A percentile compares a stretch with the other conserved stretches of the same genome.
Evolutionary conservation across 2,329 filamentous ascomycete genomes (phyloP).

Genomic region (Botrytis fabae): DNA sequence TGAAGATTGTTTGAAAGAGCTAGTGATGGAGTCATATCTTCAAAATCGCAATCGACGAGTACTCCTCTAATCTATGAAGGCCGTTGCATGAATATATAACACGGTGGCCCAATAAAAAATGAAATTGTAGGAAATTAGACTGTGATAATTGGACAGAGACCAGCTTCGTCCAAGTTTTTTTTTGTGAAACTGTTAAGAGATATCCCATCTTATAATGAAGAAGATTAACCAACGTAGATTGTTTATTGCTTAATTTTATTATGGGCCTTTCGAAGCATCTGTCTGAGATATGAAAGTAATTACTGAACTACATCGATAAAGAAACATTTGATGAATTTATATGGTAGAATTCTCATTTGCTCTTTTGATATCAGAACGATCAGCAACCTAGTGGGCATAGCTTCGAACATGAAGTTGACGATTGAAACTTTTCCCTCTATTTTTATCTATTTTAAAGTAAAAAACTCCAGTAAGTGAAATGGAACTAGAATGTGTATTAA

Average conservation of each 20-base stretch:
- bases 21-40: too few relatives aligned
- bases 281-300: neutral
- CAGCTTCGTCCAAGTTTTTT: neutral
- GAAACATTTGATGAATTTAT: neutral
- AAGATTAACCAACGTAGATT: neutral
- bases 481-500: neutral
- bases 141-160: too few relatives aligned
- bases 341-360: neutral
- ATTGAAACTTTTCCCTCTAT: neutral
- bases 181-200: neutral
- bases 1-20: too few relatives aligned
- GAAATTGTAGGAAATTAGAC: too few relatives aligned
- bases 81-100: too few relatives aligned
- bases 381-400: neutral
- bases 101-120: too few relatives aligned
- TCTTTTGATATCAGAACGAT: neutral
- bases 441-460: fast-evolving
- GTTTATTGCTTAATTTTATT: neutral
- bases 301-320: neutral
- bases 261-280: neutral
- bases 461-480: too few relatives aligned
- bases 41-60: too few relatives aligned
- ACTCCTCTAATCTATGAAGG: too few relatives aligned
- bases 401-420: neutral
- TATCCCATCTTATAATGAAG: neutral